Percentiles rank a stretch among this genome's conserved stretches.
phyloP scores from a whole-genome alignment of 2,329 filamentous ascomycete species.

The Ceratocystis alfenasii region DNA sequence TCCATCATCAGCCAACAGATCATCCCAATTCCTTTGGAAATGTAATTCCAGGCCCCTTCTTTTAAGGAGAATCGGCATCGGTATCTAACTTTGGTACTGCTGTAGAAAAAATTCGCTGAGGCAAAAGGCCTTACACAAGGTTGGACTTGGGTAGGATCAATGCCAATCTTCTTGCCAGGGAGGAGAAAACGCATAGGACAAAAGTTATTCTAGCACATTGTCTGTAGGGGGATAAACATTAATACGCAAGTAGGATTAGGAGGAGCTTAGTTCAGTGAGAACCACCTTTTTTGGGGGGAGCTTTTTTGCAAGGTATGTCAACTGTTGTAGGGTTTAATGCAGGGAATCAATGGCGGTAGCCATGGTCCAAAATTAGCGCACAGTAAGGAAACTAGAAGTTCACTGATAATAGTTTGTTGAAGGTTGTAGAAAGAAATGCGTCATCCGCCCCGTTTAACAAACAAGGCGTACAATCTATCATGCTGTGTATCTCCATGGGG shows the following conservation, averaged over 20 bases:
- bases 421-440: background rate
- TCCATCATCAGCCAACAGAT: too few species aligned
- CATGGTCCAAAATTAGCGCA: conserved; percentile 6
- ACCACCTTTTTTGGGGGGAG: background rate
- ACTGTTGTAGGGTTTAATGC: background rate
- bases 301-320: background rate
- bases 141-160: background rate
- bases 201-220: background rate
- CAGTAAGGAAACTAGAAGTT: background rate
- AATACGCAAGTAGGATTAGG: background rate
- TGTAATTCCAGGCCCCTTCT: too few species aligned
- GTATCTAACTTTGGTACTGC: too few species aligned
- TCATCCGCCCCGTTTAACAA: too few species aligned
- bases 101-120: too few species aligned
- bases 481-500: background rate
- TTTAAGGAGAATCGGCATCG: too few species aligned
- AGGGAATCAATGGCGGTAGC: background rate
- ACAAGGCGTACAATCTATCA: background rate
- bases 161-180: conserved; percentile 1
- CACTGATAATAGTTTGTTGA: too few species aligned
- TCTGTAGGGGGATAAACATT: background rate
- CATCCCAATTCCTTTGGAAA: too few species aligned
- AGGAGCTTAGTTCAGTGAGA: background rate
- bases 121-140: background rate
- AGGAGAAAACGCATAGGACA: background rate